Evolutionary conservation across 805 yeast species (phyloP), one percentile per base, ranked within the genome.

Genomic region (Teunomyces tritomae): DNA sequence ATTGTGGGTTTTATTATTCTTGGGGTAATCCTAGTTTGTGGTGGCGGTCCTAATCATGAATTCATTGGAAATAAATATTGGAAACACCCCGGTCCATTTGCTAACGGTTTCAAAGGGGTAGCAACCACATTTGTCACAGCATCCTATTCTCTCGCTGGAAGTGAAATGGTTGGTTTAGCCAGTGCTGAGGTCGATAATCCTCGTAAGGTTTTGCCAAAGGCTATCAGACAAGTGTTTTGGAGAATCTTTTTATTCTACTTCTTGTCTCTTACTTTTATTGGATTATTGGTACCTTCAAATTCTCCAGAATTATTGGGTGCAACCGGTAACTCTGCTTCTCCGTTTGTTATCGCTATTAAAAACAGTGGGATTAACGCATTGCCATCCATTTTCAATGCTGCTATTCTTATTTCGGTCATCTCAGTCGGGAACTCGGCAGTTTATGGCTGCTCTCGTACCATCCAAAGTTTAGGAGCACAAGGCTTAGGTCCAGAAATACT

Each of bases 191-290:
- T 72, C 3, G 62, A 59, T 33, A 65, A 73, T 53, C 78, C 78
- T 1, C 49, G 67, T 14, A 62, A 63, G 40, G 62, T 69, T 2
- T 59, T 73, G 46, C 78, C 78, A 10, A 64, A 59, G 40, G 78
- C 78, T 11, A 65, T 71, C 29, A 67, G 67, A 47, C 76, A 73
- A 51, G 75, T 72, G 1, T 72, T 73, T 53, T 68, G 76, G 74
- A 59, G 78, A 57, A 62, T 73, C 44, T 64, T 70, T 48, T 48
- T 71, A 43, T 73, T 73, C 53, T 73, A 70, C 62, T 59, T 71
- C 49, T 53, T 55, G 44, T 53, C 55, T 2, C 55, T 62, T 28
- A 62, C 61, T 8, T 54, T 62, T 39, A 56, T 62, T 28, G 57
- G 58, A 5, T 54, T 62, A 20, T 51, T 62, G 52, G 65, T 62